Base-by-base conservation (phyloP, 2,329 filamentous ascomycete genomes). In the Xylaria sp. region DNA sequence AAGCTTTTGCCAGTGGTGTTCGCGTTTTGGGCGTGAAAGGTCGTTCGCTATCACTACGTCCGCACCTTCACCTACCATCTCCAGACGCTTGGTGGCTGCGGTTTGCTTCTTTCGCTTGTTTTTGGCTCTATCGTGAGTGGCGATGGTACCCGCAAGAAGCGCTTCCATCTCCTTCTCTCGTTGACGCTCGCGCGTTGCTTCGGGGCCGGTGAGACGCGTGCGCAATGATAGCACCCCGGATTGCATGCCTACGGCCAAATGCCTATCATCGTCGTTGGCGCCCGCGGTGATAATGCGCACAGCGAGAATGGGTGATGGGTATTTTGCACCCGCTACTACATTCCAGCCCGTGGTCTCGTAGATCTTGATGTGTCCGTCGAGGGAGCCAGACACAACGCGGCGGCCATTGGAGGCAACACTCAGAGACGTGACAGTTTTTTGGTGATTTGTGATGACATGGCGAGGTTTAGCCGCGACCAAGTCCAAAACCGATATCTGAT, bases 331-430 rank as follows among this genome's bases (percentile, higher is more conserved):
- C 47, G 93, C 92, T n/a, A 98, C 94, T 8, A 98, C 93, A 78
- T 98, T 97, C 96, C 96, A 99, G 60, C 89, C 91, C 0, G 90
- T 91, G 0, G 94, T 98, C 82, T 98, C 95, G 76, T 97, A 98
- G 47, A 99, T 90, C 82, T 99, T 99, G 82, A 98, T 91, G 81
- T 98, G 96, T 10, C 96, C 97, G 79, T 99, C 96, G 54, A 99
- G 86, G 23, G 91, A 94, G 80, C 94, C 96, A 72, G 91, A 94
- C 63, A 99, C 88, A 65, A 99, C 86, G 60, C 96, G 89, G 60
- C 89, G 89, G 55, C 92, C 93, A 73, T 92, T 89, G 53, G 93
- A 94, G 8, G 94, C 94, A 40, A 97, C 84, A 60, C 91, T 91
- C 63, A 99, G 86, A 8, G 92, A 91, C 0, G 96, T 98, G 69